Evolutionary conservation across 1,284 basidiomycete genomes (phyloP).

Genomic region (Lignosus rhinocerotis): DNA sequence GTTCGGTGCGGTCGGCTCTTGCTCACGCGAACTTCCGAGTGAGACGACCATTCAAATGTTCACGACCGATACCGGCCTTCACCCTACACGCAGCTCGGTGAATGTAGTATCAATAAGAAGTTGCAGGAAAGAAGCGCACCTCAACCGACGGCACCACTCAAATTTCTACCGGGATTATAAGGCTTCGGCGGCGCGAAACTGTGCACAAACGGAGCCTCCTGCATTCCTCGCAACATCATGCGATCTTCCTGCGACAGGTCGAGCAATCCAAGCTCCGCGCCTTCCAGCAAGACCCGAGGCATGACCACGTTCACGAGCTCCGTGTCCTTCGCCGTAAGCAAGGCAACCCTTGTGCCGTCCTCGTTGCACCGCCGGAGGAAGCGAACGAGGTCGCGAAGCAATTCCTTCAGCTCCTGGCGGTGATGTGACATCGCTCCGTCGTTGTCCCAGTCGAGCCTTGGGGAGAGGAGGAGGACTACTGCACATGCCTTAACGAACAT

Average conservation of each 20-base stretch:
- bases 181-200: no score
- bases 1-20: neutral
- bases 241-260: slow-evolving; percentile 8
- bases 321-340: neutral
- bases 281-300: slow-evolving; percentile 6
- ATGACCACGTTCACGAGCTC: slow-evolving; percentile 10
- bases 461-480: slow-evolving; percentile 7
- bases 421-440: neutral
- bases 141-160: neutral
- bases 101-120: neutral
- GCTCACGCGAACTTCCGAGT: neutral
- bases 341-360: neutral
- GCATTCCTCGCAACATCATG: neutral
- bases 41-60: neutral
- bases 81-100: no score
- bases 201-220: neutral
- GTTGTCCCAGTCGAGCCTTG: slow-evolving; percentile 1
- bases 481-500: slow-evolving; percentile 13
- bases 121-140: no score
- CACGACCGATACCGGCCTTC: no score
- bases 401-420: slow-evolving; percentile 1
- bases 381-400: slow-evolving; percentile 12
- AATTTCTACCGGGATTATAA: neutral
- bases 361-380: slow-evolving; percentile 11
- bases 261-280: slow-evolving; percentile 10